Conservation (phyloP, 169 alveolate genomes). For the Plasmodium gonderi region DNA sequence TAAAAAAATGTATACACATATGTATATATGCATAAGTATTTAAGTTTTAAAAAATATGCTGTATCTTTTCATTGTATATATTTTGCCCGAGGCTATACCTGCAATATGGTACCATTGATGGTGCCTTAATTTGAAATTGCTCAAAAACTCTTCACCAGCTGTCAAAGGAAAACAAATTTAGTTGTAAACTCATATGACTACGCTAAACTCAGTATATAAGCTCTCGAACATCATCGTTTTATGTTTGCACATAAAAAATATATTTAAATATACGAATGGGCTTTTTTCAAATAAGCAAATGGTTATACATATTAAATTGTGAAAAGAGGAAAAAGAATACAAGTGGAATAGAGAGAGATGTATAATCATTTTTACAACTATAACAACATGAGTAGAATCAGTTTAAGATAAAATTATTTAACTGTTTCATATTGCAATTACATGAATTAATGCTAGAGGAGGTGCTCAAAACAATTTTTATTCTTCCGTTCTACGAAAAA, state of each 20-base stretch:
- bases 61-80: not conserved
- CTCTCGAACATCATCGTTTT: not conserved
- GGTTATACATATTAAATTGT: not conserved
- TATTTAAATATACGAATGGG: not conserved
- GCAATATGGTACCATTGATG: constrained; percentile 91
- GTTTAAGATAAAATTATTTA: not conserved
- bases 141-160: constrained; percentile 83
- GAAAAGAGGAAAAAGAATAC: not conserved
- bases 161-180: not conserved
- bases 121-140: constrained; percentile 81
- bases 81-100: constrained; percentile 49
- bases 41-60: not conserved
- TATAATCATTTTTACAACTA: not conserved
- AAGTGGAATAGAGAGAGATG: not conserved
- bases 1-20: not conserved
- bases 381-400: not conserved
- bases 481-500: constrained; percentile 82
- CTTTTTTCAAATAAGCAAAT: not conserved
- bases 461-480: constrained; percentile 82
- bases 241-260: too few relatives aligned
- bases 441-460: constrained; percentile 75
- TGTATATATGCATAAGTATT: not conserved
- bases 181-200: constrained; percentile 24
- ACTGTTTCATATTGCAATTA: not conserved
- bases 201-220: not conserved